Evolutionary conservation across 148 eudicot species (phyloP).

Genomic region (Linanthus parryae): DNA sequence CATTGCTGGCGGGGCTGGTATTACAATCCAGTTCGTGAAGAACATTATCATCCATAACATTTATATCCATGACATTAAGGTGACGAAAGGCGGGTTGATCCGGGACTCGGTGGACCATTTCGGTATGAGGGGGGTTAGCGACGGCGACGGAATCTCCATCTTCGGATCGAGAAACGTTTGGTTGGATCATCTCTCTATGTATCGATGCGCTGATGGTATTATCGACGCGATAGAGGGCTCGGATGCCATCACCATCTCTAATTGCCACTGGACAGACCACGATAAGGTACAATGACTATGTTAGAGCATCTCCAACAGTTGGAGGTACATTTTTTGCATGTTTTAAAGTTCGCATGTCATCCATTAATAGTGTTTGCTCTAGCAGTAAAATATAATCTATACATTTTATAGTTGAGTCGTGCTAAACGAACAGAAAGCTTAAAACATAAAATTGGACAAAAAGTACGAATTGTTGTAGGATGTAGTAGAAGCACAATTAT

Average conservation of each 20-base stretch:
- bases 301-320: too few species aligned
- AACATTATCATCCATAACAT: constrained; percentile 64
- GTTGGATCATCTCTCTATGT: constrained; percentile 78
- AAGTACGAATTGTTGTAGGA: too few species aligned
- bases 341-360: too few species aligned
- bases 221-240: constrained; percentile 57
- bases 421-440: too few species aligned
- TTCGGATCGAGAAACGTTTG: constrained; percentile 51
- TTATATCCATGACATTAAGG: constrained; percentile 33
- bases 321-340: too few species aligned
- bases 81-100: constrained; percentile 32
- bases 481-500: too few species aligned
- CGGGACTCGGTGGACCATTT: constrained; percentile 36
- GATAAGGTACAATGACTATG: constrained; percentile 45
- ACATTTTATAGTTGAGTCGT: too few species aligned
- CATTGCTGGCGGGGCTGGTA: constrained; percentile 64
- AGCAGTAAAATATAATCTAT: too few species aligned
- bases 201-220: constrained; percentile 50
- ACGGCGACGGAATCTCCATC: constrained; percentile 63
- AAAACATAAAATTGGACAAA: too few species aligned
- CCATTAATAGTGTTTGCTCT: too few species aligned
- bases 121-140: constrained; percentile 41
- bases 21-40: constrained; percentile 43
- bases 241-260: constrained; percentile 66
- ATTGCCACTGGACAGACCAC: constrained; percentile 62